Conservation (phyloP, 2,329 filamentous ascomycete species). For the Ceratocystis destructans region DNA sequence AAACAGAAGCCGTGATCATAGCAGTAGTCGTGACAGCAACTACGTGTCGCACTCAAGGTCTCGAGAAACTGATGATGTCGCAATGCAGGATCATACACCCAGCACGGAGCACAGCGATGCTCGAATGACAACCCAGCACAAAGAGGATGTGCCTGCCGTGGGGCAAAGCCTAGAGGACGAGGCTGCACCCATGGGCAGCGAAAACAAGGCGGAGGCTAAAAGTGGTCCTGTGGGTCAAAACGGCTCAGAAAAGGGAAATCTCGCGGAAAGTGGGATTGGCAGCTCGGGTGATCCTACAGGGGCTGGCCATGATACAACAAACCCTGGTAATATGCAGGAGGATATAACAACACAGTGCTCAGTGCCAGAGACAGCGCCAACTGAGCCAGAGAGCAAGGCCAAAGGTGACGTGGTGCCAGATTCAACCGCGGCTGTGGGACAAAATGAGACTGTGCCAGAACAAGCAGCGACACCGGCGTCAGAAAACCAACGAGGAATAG, state of each 20-base stretch:
- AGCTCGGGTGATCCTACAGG: neutral
- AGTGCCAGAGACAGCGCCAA: neutral
- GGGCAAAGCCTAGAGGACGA: neutral
- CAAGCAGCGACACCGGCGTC: conserved; percentile 13
- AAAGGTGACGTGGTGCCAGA: neutral
- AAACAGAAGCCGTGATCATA: conserved; percentile 3
- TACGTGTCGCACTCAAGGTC: neutral
- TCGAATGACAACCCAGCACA: neutral
- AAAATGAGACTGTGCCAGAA: neutral
- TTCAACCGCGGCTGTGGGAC: neutral
- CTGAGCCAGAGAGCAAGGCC: neutral
- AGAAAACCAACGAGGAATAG: conserved; percentile 19
- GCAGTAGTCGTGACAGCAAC: neutral
- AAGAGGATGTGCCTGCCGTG: neutral
- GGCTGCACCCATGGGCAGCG: neutral
- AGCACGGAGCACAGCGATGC: neutral
- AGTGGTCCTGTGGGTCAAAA: neutral
- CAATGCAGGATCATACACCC: neutral
- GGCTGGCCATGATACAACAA: neutral
- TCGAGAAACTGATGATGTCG: neutral
- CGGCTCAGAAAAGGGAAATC: neutral
- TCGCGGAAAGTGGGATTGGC: neutral
- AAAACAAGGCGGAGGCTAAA: neutral
- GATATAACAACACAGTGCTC: neutral
- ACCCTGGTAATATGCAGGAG: neutral